phyloP scores from a whole-genome alignment of 2,329 filamentous ascomycete genomes.

The Aureobasidium sp. region DNA sequence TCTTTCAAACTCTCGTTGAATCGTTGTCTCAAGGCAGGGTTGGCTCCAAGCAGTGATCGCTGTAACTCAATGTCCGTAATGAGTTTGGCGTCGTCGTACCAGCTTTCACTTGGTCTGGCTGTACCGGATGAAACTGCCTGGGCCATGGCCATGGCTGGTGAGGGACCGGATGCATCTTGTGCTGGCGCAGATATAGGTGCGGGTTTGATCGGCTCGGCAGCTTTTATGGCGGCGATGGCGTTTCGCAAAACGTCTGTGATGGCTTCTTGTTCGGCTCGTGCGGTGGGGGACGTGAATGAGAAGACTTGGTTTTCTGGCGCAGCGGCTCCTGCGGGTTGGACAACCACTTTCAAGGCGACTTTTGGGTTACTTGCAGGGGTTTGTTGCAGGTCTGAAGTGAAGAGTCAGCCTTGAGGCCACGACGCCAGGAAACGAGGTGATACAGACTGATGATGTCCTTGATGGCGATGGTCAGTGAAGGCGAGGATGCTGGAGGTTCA shows the following conservation, averaged over 20 bases:
- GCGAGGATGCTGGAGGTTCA: constrained; percentile 52
- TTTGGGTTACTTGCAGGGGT: constrained; percentile 82
- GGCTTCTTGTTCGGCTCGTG: constrained; percentile 74
- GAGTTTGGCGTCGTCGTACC: constrained; percentile 76
- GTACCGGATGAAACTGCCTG: constrained; percentile 53
- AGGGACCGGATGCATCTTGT: constrained; percentile 41
- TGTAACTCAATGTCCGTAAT: constrained; percentile 76
- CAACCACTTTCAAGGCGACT: constrained; percentile 90
- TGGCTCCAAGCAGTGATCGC: constrained; percentile 77
- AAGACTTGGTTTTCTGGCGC: constrained; percentile 73
- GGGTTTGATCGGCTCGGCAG: constrained; percentile 34
- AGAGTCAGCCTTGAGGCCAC: background rate
- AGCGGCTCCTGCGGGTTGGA: constrained; percentile 53
- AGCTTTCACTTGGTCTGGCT: constrained; percentile 46
- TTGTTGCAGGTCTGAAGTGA: constrained; percentile 74
- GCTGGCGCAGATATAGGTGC: constrained; percentile 25
- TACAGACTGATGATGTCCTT: constrained; percentile 72
- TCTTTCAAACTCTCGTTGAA: constrained; percentile 78
- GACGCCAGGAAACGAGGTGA: background rate
- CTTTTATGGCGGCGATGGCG: constrained; percentile 65
- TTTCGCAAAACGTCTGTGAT: constrained; percentile 76
- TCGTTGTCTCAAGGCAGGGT: constrained; percentile 67
- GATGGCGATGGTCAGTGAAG: constrained; percentile 63
- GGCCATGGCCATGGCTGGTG: constrained; percentile 71
- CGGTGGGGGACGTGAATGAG: constrained; percentile 72